phyloP scores from a whole-genome alignment of 768 basidiomycete species.

The Dioszegia hungarica region DNA sequence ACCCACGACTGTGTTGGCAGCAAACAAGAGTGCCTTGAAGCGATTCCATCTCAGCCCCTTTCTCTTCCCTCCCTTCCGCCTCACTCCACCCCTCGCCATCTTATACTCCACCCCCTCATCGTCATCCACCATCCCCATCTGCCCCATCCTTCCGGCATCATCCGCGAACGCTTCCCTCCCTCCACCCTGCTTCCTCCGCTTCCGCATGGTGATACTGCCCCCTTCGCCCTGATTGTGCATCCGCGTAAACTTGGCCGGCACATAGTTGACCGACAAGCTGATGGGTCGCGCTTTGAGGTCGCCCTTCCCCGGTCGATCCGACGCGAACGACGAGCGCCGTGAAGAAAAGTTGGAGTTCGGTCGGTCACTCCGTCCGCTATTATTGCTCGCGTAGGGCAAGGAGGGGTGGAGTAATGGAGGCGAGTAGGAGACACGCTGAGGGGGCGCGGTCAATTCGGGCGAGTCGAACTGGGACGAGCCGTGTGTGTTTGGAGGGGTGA shows the following conservation, averaged over 20 bases:
- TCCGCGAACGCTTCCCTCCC: slow-evolving; percentile 63
- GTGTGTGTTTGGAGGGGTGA: background rate
- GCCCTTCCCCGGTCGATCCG: background rate
- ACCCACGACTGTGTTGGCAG: slow-evolving; percentile 60
- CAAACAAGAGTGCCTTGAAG: slow-evolving; percentile 77
- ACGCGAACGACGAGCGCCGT: background rate
- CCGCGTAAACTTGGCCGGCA: slow-evolving; percentile 68
- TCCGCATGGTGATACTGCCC: slow-evolving; percentile 41
- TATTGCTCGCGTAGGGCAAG: background rate
- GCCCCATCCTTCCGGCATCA: slow-evolving; percentile 58
- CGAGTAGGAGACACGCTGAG: slow-evolving; percentile 1
- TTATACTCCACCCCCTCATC: slow-evolving; percentile 49
- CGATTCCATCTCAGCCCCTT: slow-evolving; percentile 63
- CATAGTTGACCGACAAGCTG: slow-evolving; percentile 63
- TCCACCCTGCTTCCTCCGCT: slow-evolving; percentile 56
- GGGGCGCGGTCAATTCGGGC: background rate
- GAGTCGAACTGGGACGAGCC: background rate
- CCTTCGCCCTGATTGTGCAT: slow-evolving; percentile 52
- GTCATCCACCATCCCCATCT: slow-evolving; percentile 57
- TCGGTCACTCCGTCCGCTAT: background rate
- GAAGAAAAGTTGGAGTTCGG: background rate
- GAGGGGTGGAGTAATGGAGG: background rate
- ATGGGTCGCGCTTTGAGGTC: slow-evolving; percentile 13
- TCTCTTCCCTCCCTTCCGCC: slow-evolving; percentile 51
- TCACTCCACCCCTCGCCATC: slow-evolving; percentile 51